These are phyloP conservation scores for Lithohypha guttulata DNA, from an alignment of 2,329 filamentous ascomycete genomes.

Conservation along the genomic window DNA sequence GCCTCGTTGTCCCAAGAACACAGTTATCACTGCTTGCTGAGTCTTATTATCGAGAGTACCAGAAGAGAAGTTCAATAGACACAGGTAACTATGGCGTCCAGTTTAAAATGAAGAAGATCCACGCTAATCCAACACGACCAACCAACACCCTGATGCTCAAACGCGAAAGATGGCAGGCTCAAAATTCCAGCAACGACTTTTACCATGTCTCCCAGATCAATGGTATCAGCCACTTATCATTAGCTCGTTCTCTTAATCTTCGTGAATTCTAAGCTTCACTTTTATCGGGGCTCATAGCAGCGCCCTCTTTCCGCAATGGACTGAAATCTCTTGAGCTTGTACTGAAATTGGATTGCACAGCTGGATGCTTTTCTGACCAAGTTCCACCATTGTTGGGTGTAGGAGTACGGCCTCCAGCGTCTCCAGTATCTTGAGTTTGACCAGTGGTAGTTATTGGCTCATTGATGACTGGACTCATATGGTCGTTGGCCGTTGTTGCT, in stretches of 20 bases:
- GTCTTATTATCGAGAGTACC: too few relatives aligned
- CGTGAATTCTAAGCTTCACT: background rate
- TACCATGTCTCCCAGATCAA: background rate
- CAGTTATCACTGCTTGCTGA: too few relatives aligned
- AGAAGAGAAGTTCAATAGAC: too few relatives aligned
- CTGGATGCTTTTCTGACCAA: constrained; percentile 28
- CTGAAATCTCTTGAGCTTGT: constrained; percentile 40
- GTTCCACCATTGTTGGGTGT: constrained; percentile 14
- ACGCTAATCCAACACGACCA: background rate
- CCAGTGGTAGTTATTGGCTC: constrained; percentile 15
- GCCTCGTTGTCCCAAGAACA: too few relatives aligned
- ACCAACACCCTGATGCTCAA: constrained; percentile 1
- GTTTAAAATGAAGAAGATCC: too few relatives aligned
- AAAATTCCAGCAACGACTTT: background rate
- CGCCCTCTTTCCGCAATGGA: constrained; percentile 10
- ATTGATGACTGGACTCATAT: constrained; percentile 49
- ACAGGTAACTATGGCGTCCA: too few relatives aligned
- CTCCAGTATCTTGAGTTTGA: constrained; percentile 15
- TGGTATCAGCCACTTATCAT: background rate
- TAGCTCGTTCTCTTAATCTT: background rate
- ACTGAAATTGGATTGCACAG: constrained; percentile 41
- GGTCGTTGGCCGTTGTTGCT: constrained; percentile 39
- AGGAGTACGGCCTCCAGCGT: constrained; percentile 10
- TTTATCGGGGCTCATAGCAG: constrained; percentile 1
- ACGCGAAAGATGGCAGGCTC: constrained; percentile 1